A percentile compares a stretch with the other conserved stretches of the same genome.
Conservation (phyloP, 164 flowering plant species). For the Saururus chinensis region DNA sequence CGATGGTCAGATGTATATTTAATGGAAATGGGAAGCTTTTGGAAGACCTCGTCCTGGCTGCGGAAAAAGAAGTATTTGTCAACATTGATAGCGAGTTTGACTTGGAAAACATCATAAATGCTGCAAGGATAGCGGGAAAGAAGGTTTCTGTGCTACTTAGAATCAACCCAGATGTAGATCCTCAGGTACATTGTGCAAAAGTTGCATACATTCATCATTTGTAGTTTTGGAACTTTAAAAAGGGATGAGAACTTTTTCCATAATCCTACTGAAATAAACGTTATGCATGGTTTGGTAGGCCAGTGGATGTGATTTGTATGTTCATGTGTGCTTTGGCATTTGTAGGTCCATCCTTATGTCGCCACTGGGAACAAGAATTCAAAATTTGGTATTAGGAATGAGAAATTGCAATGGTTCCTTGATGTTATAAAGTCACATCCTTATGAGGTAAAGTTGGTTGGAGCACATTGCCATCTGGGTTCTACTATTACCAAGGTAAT, state of each 20-base stretch:
- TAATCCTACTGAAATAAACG: not conserved
- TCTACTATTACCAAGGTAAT: constrained; percentile 94
- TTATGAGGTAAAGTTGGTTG: constrained; percentile 81
- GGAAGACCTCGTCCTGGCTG: constrained; percentile 88
- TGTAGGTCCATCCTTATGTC: constrained; percentile 96
- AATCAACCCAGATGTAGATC: constrained; percentile 98
- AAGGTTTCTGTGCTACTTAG: constrained; percentile 78
- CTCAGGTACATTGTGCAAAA: constrained; percentile 47
- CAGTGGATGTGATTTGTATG: not conserved
- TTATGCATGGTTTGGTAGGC: not conserved
- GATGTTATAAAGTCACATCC: constrained; percentile 89
- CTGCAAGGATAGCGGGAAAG: constrained; percentile 70
- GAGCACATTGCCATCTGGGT: constrained; percentile 97
- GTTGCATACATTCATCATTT: not conserved
- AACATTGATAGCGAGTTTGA: constrained; percentile 97
- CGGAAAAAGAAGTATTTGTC: constrained; percentile 81
- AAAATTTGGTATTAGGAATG: constrained; percentile 96
- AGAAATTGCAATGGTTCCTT: constrained; percentile 97
- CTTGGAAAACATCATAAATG: constrained; percentile 79
- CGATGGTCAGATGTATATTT: constrained; percentile 60
- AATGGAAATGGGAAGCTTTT: constrained; percentile 93
- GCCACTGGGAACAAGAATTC: constrained; percentile 98
- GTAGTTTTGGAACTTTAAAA: no score
- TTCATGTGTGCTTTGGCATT: not conserved
- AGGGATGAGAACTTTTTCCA: not conserved